Conservation (phyloP, 2,329 filamentous ascomycete species). For the Nemania abortiva region DNA sequence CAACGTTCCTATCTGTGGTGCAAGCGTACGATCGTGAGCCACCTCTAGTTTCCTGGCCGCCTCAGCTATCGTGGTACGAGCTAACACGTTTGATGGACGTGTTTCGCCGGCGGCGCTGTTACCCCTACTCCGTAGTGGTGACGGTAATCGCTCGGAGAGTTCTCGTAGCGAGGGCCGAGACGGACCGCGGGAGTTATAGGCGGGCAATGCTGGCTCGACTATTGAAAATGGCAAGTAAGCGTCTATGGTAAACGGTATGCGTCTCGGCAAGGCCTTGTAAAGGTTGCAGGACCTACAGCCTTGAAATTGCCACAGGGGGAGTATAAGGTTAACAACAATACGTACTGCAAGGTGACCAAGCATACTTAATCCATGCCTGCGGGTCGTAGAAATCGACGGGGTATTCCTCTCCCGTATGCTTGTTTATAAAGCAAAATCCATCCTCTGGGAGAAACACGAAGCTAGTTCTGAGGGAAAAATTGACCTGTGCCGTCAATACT, state of each 20-base stretch:
- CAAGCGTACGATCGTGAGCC: constrained; percentile 55
- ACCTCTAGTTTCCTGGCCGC: constrained; percentile 49
- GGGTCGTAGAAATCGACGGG: constrained; percentile 86
- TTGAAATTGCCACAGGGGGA: not conserved
- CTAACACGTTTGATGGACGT: constrained; percentile 39
- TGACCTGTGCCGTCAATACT: constrained; percentile 90
- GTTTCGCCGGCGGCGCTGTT: constrained; percentile 54
- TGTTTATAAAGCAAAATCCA: constrained; percentile 89
- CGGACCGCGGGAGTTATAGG: constrained; percentile 58
- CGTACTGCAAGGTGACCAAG: constrained; percentile 77
- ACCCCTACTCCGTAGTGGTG: constrained; percentile 59
- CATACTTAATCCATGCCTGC: constrained; percentile 82
- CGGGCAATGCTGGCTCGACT: constrained; percentile 72
- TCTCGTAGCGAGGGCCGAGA: constrained; percentile 62
- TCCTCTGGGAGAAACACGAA: constrained; percentile 88
- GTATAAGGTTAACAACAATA: not conserved
- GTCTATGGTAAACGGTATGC: not conserved
- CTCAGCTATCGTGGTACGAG: constrained; percentile 44
- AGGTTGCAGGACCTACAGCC: not conserved
- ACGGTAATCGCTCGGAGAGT: constrained; percentile 58
- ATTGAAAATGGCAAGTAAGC: constrained; percentile 14
- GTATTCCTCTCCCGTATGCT: constrained; percentile 82
- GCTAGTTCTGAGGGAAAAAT: constrained; percentile 89
- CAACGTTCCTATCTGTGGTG: constrained; percentile 60
- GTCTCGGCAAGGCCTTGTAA: not conserved